Evolutionary conservation across 2,329 filamentous ascomycete genomes (phyloP).

Genomic region (Nemania sp.): DNA sequence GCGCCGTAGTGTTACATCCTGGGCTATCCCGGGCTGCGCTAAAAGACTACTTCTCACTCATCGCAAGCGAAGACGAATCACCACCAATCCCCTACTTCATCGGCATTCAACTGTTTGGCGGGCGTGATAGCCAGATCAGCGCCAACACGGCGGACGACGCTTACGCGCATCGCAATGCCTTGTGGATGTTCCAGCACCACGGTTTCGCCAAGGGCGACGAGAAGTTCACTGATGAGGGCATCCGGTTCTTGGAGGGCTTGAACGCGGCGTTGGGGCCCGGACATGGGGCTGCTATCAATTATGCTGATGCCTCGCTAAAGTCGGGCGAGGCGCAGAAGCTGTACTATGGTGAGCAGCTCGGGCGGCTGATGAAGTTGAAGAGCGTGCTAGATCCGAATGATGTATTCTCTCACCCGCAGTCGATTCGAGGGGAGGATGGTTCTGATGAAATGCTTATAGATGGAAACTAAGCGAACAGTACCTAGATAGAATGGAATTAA

Average conservation of each 20-base stretch:
- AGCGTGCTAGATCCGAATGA: slow-evolving; percentile 42
- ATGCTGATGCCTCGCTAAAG: slow-evolving; percentile 45
- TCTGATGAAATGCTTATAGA: background rate
- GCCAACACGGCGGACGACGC: slow-evolving; percentile 18
- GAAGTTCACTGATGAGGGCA: slow-evolving; percentile 40
- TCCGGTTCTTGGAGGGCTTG: slow-evolving; percentile 44
- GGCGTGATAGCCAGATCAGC: slow-evolving; percentile 51
- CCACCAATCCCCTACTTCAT: slow-evolving; percentile 49
- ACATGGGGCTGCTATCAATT: slow-evolving; percentile 47
- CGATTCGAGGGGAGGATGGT: slow-evolving; percentile 34
- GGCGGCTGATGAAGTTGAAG: slow-evolving; percentile 45
- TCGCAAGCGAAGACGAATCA: slow-evolving; percentile 35
- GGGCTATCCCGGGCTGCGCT: slow-evolving; percentile 43
- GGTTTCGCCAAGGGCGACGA: slow-evolving; percentile 36
- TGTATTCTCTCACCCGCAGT: slow-evolving; percentile 48
- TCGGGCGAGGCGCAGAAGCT: slow-evolving; percentile 41
- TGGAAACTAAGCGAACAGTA: background rate
- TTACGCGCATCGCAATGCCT: slow-evolving; percentile 49
- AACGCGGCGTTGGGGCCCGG: slow-evolving; percentile 40
- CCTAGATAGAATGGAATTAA: background rate
- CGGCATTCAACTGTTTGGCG: slow-evolving; percentile 53
- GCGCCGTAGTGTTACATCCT: slow-evolving; percentile 48
- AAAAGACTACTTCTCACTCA: slow-evolving; percentile 44
- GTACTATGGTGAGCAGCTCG: slow-evolving; percentile 43
- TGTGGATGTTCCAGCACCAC: slow-evolving; percentile 52